Conservation (phyloP, 179 eudicot species). For the Patellifolia procumbens region DNA sequence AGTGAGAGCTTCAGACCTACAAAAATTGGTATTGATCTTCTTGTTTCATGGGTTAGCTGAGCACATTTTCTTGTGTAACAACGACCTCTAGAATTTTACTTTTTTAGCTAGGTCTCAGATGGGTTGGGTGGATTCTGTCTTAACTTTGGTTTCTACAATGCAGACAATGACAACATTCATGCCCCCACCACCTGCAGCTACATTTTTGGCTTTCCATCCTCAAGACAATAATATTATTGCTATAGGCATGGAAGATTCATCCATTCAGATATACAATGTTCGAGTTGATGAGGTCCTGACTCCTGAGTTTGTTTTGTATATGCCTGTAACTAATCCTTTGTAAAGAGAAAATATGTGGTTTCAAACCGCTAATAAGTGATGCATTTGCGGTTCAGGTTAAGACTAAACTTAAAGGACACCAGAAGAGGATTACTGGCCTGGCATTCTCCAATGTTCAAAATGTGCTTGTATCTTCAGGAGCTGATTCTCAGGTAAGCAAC, state of each 20-base stretch:
- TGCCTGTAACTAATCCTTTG: background rate
- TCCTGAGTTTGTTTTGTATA: constrained; percentile 20
- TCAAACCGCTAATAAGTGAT: constrained; percentile 18
- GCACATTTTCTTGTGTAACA: background rate
- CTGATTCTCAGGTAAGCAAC: constrained; percentile 83
- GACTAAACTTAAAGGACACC: constrained; percentile 84
- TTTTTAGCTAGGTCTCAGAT: background rate
- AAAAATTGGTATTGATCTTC: background rate
- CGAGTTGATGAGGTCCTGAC: constrained; percentile 81
- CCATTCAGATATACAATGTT: constrained; percentile 85
- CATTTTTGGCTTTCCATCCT: constrained; percentile 87
- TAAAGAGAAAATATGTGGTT: background rate
- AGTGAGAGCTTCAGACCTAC: background rate
- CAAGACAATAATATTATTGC: constrained; percentile 88
- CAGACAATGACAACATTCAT: constrained; percentile 94
- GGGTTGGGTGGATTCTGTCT: too few species aligned
- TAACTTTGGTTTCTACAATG: constrained; percentile 26
- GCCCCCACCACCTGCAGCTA: constrained; percentile 91
- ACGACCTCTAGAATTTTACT: background rate
- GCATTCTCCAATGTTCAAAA: constrained; percentile 78
- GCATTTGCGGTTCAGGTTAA: constrained; percentile 52
- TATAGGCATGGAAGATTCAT: constrained; percentile 91
- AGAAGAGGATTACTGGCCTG: constrained; percentile 85
- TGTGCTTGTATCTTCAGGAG: constrained; percentile 89
- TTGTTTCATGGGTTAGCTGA: background rate